Evolutionary conservation across 1,139 yeast genomes (phyloP).

Genomic region (Magnusiomyces ingens): DNA sequence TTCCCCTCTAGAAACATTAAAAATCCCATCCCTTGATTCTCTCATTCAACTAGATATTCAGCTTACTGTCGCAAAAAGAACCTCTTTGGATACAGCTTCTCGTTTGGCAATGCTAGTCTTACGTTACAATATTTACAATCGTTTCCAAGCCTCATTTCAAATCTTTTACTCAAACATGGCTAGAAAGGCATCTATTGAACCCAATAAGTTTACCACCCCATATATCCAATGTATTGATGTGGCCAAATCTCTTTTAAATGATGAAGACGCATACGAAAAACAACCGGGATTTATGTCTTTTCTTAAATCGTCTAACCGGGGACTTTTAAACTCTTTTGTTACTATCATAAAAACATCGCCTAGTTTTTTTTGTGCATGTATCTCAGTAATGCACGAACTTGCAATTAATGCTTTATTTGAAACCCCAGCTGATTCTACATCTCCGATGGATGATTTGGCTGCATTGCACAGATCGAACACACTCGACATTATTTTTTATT

Average conservation of each 20-base stretch:
- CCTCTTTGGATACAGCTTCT: slow-evolving; percentile 20
- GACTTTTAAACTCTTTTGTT: slow-evolving; percentile 30
- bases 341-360: slow-evolving; percentile 33
- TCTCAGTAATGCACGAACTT: slow-evolving; percentile 24
- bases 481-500: slow-evolving; percentile 29
- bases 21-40: slow-evolving; percentile 19
- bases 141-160: slow-evolving; percentile 22
- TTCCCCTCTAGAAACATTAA: slow-evolving; percentile 5
- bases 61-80: slow-evolving; percentile 16
- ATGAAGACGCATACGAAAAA: slow-evolving; percentile 17
- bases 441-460: slow-evolving; percentile 24
- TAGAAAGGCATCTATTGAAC: slow-evolving; percentile 18
- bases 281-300: slow-evolving; percentile 19
- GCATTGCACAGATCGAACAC: slow-evolving; percentile 27
- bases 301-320: slow-evolving; percentile 24
- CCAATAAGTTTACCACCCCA: slow-evolving; percentile 23
- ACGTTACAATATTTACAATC: slow-evolving; percentile 21
- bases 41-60: slow-evolving; percentile 22
- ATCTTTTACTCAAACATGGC: slow-evolving; percentile 18
- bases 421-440: slow-evolving; percentile 10
- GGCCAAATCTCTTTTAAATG: slow-evolving; percentile 21
- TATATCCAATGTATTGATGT: slow-evolving; percentile 26
- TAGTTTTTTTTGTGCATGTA: slow-evolving; percentile 30
- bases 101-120: slow-evolving; percentile 22
- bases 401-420: slow-evolving; percentile 25